phyloP scores from a whole-genome alignment of 805 yeast species.

The Suhomyces sp. region DNA sequence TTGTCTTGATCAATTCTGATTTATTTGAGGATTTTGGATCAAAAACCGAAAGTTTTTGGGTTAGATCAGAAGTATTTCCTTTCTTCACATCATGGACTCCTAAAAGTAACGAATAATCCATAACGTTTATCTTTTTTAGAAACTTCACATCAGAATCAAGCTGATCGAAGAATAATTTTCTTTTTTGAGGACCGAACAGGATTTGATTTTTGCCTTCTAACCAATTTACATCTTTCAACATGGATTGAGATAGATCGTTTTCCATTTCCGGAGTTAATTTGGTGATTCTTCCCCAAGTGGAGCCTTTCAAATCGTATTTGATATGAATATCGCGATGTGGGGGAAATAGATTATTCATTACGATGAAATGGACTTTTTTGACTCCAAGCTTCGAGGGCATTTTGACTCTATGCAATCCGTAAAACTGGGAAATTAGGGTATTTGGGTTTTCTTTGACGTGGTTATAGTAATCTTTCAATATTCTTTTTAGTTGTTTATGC shows the following conservation, averaged over 20 bases:
- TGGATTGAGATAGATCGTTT: constrained; percentile 35
- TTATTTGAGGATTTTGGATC: constrained; percentile 42
- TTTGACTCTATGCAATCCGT: constrained; percentile 91
- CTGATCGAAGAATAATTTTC: constrained; percentile 60
- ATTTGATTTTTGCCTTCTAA: constrained; percentile 61
- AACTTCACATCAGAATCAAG: constrained; percentile 71
- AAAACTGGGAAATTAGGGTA: constrained; percentile 90
- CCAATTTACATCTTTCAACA: constrained; percentile 89
- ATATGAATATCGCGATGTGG: constrained; percentile 83
- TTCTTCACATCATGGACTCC: constrained; percentile 79
- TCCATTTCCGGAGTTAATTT: constrained; percentile 27
- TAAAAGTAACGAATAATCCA: constrained; percentile 90
- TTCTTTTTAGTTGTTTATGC: constrained; percentile 74
- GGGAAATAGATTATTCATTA: constrained; percentile 96
- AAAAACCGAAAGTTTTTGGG: constrained; percentile 42
- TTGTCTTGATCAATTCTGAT: constrained; percentile 42
- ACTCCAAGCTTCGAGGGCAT: constrained; percentile 58
- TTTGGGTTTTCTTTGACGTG: constrained; percentile 84
- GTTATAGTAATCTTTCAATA: constrained; percentile 70
- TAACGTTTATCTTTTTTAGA: constrained; percentile 71
- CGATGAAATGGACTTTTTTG: constrained; percentile 85
- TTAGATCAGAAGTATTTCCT: constrained; percentile 44
- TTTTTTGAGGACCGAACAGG: constrained; percentile 72
- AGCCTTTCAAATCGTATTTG: constrained; percentile 91
- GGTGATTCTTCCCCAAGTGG: constrained; percentile 76